Evolutionary conservation across 2,329 filamentous ascomycete species (phyloP), one percentile per base, ranked within the genome.

Genomic region (Curvularia sp.): DNA sequence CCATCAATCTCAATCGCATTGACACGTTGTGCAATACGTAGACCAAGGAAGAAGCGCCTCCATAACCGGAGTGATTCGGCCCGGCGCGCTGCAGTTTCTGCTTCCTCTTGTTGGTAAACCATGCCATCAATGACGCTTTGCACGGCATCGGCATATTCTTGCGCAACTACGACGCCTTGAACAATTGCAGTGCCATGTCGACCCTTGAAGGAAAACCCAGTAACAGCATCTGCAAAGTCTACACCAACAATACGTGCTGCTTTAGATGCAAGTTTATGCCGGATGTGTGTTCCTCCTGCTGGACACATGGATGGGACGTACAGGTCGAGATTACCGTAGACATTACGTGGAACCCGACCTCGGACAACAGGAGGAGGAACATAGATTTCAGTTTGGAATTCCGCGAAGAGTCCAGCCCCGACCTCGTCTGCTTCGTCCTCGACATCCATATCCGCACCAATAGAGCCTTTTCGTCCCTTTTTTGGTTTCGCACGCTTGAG

Each of bases 211-310:
- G 89, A 84, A 70, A 98, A 99, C 0, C 94, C 94, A 0, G 89
- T 95, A 5, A 99, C 86, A 0, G 95, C 95, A 31, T 94, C 92
- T 2, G 92, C 92, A 74, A 90, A 96, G 77, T 98, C 93, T 18
- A 98, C 84, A 0, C 88, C 88, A 1, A 97, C 77, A 1, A 93
- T 79, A 56, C 85, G 87, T 0, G 93, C 92, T 1, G 94, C 94
- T 50, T 85, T 85, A 1, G 85, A 81, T 1, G 91, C 89, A 50
- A 89, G 80, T 13, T 81, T 75, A 60, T 85, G 81, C 50, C 78
- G 79, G 28, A 89, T 77, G 63, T 89, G 86, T 13, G 79, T 76
- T n/a, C 81, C 87, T 3, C 87, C 87, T 13, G 79, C 71, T 3
- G 87, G 87, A 7, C 88, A 81, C 87, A 89, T 89, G 30, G 81